Evolutionary conservation across 371 early-diverging fungal species (phyloP), one percentile per base, ranked within the genome.

Genomic region (Mortierella sp.): DNA sequence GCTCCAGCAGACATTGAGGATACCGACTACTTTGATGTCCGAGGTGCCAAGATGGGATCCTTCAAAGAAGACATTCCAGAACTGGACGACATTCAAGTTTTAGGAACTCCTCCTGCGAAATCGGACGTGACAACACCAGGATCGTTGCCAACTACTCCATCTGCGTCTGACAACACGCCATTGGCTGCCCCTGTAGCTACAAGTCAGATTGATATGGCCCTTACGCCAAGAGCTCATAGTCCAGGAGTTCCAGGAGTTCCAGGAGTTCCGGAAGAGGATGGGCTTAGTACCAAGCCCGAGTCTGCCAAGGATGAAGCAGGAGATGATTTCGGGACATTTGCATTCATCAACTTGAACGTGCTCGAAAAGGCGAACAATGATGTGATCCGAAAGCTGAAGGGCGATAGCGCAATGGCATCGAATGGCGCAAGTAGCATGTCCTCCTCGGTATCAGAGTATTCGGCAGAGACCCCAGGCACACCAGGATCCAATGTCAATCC

Each of bases 11-110:
- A 85, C 46, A 79, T 83, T 41, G 95, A 95, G 41, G 97, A 97
- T 63, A 96, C 97, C 0, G 93, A 92, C 22, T 97, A 97, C 78
- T 98, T 98, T 88, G 98, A 98, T 73, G 64, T 85, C 13, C 84
- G 98, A 17, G 97, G 97, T 2, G 91, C 90, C 1, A 82, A 80
- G 12, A 84, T 86, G 83, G 77, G 81, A 17, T 71, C 76, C 8
- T 68, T 69, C 22, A 71, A 64, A 21, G 78, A 82, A 16, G 81
- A 71, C 27, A 78, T 74, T 28, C 72, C 72, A 0, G 74, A 67
- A 16, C 24, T 67, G 44, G 67, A 67, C 56, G 63, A 67, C 31
- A 59, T 63, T 17, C 63, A 67, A 16, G 63, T 67, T 0, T 58
- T 73, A 53, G 66, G 60, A 3, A 60, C 47, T 19, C 58, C 66